Base-by-base conservation (phyloP, 2,329 filamentous ascomycete species). In the Lasiodiplodia hormozganensis region DNA sequence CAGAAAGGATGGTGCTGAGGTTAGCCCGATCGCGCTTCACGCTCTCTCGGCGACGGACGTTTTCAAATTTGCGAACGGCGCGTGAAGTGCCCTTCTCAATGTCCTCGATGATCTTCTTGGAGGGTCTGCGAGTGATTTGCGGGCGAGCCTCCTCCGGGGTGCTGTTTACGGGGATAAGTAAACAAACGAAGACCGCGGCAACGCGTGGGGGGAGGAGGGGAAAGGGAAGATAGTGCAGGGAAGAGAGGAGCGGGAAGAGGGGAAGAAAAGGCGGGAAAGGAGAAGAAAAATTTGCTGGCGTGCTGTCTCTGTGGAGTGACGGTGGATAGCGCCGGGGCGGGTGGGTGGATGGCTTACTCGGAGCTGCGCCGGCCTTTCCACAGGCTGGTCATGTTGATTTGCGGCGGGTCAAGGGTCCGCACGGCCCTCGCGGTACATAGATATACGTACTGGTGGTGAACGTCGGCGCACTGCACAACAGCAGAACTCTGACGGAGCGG, bases 51-150 rank as follows among this genome's bases (percentile, higher is more conserved):
- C 67, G 58, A 38, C 58, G 60, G 31, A 64, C 60, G 31, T 47
- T 64, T 38, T 64, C 60, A 8, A 64, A 64, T n/a, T 57, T 65
- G 23, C 66, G 66, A 54, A 49, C 49, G 36, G 66, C 49, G 56
- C 54, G 31, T 4, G 65, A 51, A 23, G 56, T 53, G 56, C 40
- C 40, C 23, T 62, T 77, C 76, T 77, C 73, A 73, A 80, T 79
- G 68, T 80, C 78, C 66, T 75, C 75, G 71, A 78, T 74, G 69
- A 79, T 78, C 75, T 79, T 75, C 74, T 79, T 79, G 71, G 79
- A 76, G 74, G 66, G 66, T 34, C 25, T 31, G 62, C 62, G 62
- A 8, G n/a, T 31, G 52, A 65, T 56, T 49, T 34, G 34, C 12
- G 62, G 62, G 51, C 62, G 62, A 23, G 49, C 51, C 12, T 56